phyloP scores from a whole-genome alignment of 306 rosid genomes.

The Vigna reflexopilosa region DNA sequence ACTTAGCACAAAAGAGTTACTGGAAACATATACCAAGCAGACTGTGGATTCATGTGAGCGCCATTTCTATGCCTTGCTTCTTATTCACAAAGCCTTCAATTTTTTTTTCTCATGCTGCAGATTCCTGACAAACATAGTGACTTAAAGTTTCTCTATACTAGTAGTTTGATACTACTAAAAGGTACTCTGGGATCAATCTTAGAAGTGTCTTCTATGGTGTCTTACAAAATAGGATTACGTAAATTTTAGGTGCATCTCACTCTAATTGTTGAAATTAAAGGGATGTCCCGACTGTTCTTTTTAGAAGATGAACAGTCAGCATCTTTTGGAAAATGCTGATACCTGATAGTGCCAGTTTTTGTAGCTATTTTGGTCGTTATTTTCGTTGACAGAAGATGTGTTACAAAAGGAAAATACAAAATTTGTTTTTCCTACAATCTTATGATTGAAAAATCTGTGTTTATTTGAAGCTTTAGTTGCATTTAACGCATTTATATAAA shows the following conservation, averaged over 20 bases:
- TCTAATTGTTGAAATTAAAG: constrained; percentile 7
- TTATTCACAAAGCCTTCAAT: constrained; percentile 15
- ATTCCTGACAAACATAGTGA: constrained; percentile 13
- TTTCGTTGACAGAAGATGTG: constrained; percentile 1
- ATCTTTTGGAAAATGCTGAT: constrained; percentile 19
- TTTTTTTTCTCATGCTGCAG: neutral
- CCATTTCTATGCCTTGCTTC: constrained; percentile 19
- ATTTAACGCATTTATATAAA: neutral
- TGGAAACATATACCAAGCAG: constrained; percentile 77
- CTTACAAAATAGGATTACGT: neutral
- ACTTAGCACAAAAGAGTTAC: constrained; percentile 75
- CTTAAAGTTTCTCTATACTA: neutral
- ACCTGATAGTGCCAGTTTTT: constrained; percentile 27
- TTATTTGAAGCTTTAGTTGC: constrained; percentile 11
- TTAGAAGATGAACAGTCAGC: constrained; percentile 30
- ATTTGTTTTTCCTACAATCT: neutral
- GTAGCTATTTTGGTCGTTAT: constrained; percentile 12
- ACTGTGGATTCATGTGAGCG: constrained; percentile 85
- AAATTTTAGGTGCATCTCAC: constrained; percentile 16
- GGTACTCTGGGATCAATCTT: constrained; percentile 28
- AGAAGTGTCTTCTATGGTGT: neutral
- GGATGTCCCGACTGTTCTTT: constrained; percentile 16
- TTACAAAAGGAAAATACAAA: constrained; percentile 1
- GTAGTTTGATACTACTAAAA: neutral
- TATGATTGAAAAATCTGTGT: neutral